phyloP scores from a whole-genome alignment of 768 basidiomycete genomes.

The Phaeolepiota aurea region DNA sequence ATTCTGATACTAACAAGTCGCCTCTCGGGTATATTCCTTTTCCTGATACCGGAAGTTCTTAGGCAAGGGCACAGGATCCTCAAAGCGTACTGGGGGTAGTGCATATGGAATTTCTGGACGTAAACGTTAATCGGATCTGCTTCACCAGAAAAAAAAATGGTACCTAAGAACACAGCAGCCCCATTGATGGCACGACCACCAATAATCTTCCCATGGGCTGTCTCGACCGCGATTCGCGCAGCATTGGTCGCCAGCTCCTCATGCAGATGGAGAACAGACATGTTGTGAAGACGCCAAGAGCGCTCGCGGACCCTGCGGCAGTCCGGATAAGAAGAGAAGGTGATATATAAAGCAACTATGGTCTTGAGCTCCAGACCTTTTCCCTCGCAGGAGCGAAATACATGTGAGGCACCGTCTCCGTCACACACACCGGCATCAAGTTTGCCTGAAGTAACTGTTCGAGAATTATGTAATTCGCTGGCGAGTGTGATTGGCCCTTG shows the following conservation, averaged over 20 bases:
- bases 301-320: background rate
- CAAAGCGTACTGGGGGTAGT: slow-evolving; percentile 53
- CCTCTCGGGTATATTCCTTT: slow-evolving; percentile 55
- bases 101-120: slow-evolving; percentile 65
- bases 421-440: too few species aligned
- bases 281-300: slow-evolving; percentile 1
- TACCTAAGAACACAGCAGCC: slow-evolving; percentile 58
- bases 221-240: slow-evolving; percentile 39
- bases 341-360: background rate
- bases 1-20: slow-evolving; percentile 46
- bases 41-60: slow-evolving; percentile 43
- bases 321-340: background rate
- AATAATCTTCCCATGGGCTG: slow-evolving; percentile 44
- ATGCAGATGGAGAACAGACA: slow-evolving; percentile 34
- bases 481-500: too few species aligned
- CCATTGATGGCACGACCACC: slow-evolving; percentile 58
- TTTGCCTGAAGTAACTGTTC: too few species aligned
- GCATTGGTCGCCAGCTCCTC: slow-evolving; percentile 40
- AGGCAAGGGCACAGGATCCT: slow-evolving; percentile 54
- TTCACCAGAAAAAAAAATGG: slow-evolving; percentile 1
- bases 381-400: background rate
- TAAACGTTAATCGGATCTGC: background rate
- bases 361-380: background rate
- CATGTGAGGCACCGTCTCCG: too few species aligned
- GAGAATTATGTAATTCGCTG: too few species aligned